Evolutionary conservation across 2,329 filamentous ascomycete genomes (phyloP), one percentile per base, ranked within the genome.

Genomic region (Colletotrichum echinochloae): DNA sequence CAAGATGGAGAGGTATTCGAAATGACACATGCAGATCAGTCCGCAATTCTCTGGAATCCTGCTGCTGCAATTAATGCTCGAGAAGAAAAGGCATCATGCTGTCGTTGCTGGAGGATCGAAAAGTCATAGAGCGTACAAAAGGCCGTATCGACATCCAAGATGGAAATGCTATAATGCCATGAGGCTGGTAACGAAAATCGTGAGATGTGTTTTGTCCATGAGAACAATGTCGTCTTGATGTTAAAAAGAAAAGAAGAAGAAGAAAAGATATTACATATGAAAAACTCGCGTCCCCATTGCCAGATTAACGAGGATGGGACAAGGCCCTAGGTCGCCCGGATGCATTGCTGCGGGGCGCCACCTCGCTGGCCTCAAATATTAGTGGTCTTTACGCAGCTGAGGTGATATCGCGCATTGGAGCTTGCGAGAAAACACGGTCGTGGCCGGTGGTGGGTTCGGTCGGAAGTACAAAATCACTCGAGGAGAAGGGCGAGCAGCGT

Each of bases 41-140:
- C 35, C 46, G 44, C 52, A 62, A 30, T 57, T 7, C 30, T 23
- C 59, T 26, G 20, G 28, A 57, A 48, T 52, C 44, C 33, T 59
- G 44, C 56, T 57, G 9, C 44, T 57, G 64, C 51, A 56, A 61
- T 54, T 44, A 35, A 65, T 62, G 57, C 51, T 51, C 7, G 28
- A 23, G 35, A 26, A 56, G 39, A 46, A 60, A 59, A 61, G 23
- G 39, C 56, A 54, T 2, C 20, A 62, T 70, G 64, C 67, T 39
- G 37, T 56, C 60, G 49, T 49, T 35, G 57, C 52, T 35, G 41
- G 26, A 54, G 56, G 48, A 55, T 56, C 16, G 26, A 66, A 66
- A 60, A 70, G 35, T 56, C 71, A 55, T 71, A 61, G 68, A 57
- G 37, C 65, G 51, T 72, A 66, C 56, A 65, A 64, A 63, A 66